phyloP scores from a whole-genome alignment of 176 grass and related monocot genomes.

The Areca catechu region DNA sequence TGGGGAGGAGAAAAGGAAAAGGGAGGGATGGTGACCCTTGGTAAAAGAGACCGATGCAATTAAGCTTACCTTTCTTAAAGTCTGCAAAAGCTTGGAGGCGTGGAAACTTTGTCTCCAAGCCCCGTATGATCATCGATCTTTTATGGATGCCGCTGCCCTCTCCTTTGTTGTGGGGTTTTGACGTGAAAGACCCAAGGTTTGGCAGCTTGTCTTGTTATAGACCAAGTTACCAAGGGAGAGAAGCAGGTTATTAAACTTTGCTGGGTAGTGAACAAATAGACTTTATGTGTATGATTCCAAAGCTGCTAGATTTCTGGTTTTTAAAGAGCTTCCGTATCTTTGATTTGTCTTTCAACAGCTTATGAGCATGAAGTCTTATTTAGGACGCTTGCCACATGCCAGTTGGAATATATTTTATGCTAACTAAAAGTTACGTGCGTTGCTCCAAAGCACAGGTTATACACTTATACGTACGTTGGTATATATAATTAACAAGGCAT shows the following conservation, averaged over 20 bases:
- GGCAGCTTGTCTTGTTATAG: constrained; percentile 16
- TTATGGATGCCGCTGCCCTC: not conserved
- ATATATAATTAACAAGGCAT: too few species aligned
- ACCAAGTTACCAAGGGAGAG: constrained; percentile 1
- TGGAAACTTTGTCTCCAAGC: constrained; percentile 25
- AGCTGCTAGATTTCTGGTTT: too few species aligned
- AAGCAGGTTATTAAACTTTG: too few species aligned
- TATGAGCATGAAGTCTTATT: too few species aligned
- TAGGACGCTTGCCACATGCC: too few species aligned
- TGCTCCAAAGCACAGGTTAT: too few species aligned
- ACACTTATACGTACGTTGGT: too few species aligned
- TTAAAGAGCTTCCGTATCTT: too few species aligned
- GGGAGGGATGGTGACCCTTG: not conserved
- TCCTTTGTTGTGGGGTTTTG: constrained; percentile 1
- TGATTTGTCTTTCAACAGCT: too few species aligned
- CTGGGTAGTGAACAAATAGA: not conserved
- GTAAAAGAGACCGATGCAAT: not conserved
- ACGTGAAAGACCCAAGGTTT: not conserved
- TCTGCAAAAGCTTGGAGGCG: constrained; percentile 8
- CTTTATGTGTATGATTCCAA: too few species aligned
- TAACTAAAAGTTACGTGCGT: too few species aligned
- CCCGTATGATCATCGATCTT: constrained; percentile 5
- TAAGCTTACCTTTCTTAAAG: constrained; percentile 17
- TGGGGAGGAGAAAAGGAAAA: not conserved
- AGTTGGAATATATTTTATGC: too few species aligned